Conservation (phyloP, 495 filamentous ascomycete genomes). For the Paragyromitra xinjiangensis region DNA sequence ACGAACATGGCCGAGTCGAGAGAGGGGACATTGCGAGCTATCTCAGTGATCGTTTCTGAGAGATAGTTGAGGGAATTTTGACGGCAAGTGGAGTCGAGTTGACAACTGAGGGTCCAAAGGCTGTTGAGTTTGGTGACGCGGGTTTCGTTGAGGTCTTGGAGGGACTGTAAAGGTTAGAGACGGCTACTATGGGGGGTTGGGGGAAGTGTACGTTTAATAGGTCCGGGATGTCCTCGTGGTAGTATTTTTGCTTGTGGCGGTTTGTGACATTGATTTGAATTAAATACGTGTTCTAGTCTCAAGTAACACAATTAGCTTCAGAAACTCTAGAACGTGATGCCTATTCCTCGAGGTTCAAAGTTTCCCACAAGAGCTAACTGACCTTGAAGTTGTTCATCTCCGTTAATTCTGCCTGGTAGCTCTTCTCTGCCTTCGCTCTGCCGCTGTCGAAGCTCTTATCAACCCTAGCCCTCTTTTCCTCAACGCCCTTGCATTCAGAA, state of each 20-base stretch:
- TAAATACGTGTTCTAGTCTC: conserved; percentile 82
- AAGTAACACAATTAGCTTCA: conserved; percentile 53
- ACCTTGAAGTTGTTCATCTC: conserved; percentile 97
- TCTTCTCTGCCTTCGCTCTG: conserved; percentile 83
- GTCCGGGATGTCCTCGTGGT: conserved; percentile 94
- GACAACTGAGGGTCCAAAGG: conserved; percentile 80
- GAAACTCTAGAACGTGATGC: background rate
- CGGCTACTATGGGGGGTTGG: background rate
- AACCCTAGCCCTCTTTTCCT: conserved; percentile 91
- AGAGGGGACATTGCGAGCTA: conserved; percentile 84
- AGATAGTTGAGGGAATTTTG: conserved; percentile 75
- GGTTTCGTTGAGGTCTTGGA: conserved; percentile 92
- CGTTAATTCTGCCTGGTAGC: conserved; percentile 85
- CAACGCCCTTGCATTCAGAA: conserved; percentile 89
- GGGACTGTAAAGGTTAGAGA: conserved; percentile 62
- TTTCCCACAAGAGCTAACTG: background rate
- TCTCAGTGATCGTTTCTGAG: conserved; percentile 75
- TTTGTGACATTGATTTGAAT: conserved; percentile 96
- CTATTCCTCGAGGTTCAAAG: background rate
- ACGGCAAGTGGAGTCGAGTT: conserved; percentile 78
- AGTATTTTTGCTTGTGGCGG: conserved; percentile 95
- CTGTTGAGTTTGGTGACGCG: conserved; percentile 81
- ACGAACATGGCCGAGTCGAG: conserved; percentile 98
- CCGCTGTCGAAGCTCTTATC: conserved; percentile 86
- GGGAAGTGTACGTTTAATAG: conserved; percentile 75